phyloP scores from a whole-genome alignment of 176 grass and related monocot genomes.

The Typha latifolia region DNA sequence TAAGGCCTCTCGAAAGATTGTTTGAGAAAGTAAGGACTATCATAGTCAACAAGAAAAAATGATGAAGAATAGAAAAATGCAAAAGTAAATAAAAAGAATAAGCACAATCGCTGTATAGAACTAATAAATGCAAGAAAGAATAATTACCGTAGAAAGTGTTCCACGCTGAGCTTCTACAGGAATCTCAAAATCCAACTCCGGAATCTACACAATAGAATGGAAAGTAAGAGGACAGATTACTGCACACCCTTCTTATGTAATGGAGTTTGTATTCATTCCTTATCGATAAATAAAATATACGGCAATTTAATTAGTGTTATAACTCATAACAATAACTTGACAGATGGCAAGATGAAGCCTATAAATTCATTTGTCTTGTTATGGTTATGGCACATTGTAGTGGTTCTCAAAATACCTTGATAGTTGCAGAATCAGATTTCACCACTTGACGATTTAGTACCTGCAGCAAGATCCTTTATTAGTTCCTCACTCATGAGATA shows the following conservation, averaged over 20 bases:
- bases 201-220: conserved; percentile 47
- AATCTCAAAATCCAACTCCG: conserved; percentile 91
- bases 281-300: neutral
- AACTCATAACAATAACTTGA: neutral
- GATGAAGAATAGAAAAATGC: neutral
- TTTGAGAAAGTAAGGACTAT: too few relatives aligned
- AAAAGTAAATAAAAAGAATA: neutral
- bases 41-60: neutral
- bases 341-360: neutral
- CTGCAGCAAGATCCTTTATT: conserved; percentile 34
- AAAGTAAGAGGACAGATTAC: conserved; percentile 19
- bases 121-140: conserved; percentile 3
- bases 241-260: neutral
- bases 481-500: neutral
- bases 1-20: too few relatives aligned
- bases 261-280: too few relatives aligned
- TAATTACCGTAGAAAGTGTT: conserved; percentile 65
- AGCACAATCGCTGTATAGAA: neutral
- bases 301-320: neutral
- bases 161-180: conserved; percentile 90
- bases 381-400: too few relatives aligned
- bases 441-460: conserved; percentile 85
- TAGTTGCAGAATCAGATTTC: conserved; percentile 96
- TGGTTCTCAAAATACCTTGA: conserved; percentile 40
- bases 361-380: too few relatives aligned